Evolutionary conservation across 495 filamentous ascomycete species (phyloP), one percentile per base, ranked within the genome.

Genomic region (Aspergillus nidulans): DNA sequence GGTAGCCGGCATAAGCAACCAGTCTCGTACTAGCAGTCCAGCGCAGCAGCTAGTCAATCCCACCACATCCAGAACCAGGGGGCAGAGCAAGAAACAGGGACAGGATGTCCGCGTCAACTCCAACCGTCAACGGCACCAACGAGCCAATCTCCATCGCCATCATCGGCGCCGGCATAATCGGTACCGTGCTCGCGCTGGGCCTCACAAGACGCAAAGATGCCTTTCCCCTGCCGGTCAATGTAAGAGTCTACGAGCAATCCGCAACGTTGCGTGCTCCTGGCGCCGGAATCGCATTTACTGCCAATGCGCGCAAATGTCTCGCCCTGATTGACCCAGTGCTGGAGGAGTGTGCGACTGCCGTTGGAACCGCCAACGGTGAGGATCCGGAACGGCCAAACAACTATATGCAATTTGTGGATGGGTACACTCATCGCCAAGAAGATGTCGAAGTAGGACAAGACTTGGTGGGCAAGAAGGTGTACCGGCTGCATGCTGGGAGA

Each of bases 161-260:
- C 32, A 57, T 78, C 23, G 77, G 77, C 50, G 68, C 69, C 25
- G 77, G 77, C 26, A 73, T 80, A 21, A 67, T 70, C 43, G 77
- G 77, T 23, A 43, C 69, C 8, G 56, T 64, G 0, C 63, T 72
- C 18, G 69, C 77, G 38, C 38, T 73, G 0, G 77, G 75, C 38
- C 63, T 80, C 1, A 52, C 69, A 8, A 59, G 57, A 3, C 66
- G 64, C 7, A 55, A 64, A 48, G 59, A n/a, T n/a, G n/a, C 26
- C 4, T 28, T 28, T 9, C 26, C 26, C 26, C 4, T 28, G 4
- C 26, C 26, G 26, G 26, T 78, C 47, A 55, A 50, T 1, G 66
- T 78, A 21, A 68, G 50, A 24, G 32, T 79, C 36, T 79, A 77
- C 60, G 76, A 79, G 48, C 71, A 67, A 55, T 60, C 71, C 5